A percentile compares a stretch with the other conserved stretches of the same genome.
Conservation (phyloP, 306 rosid genomes). For the Mucuna pruriens region DNA sequence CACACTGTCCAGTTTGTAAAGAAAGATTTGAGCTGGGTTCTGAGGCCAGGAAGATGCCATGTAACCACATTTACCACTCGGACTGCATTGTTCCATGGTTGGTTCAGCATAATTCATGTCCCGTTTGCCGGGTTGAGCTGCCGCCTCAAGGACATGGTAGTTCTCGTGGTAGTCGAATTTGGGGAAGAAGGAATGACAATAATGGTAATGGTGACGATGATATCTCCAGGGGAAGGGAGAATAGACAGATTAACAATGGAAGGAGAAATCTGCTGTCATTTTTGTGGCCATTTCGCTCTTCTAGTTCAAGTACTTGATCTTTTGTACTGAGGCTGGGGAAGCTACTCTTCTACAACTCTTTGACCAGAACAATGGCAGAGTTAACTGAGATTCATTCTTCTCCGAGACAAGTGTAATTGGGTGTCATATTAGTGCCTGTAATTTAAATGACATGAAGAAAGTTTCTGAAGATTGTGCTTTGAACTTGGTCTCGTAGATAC, state of each 20-base stretch:
- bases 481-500: slow-evolving; percentile 20
- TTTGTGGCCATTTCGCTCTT: slow-evolving; percentile 69
- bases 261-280: slow-evolving; percentile 54
- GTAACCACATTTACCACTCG: slow-evolving; percentile 74
- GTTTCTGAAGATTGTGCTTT: slow-evolving; percentile 18
- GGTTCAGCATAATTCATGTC: slow-evolving; percentile 72
- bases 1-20: slow-evolving; percentile 71
- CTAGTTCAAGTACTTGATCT: slow-evolving; percentile 43
- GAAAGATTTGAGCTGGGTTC: slow-evolving; percentile 70
- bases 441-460: slow-evolving; percentile 1
- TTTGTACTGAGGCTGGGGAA: slow-evolving; percentile 41
- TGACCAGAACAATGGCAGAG: slow-evolving; percentile 38
- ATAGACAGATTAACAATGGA: slow-evolving; percentile 43
- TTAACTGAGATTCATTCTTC: slow-evolving; percentile 31
- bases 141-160: slow-evolving; percentile 48
- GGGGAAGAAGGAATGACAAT: slow-evolving; percentile 36
- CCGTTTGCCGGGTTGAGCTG: slow-evolving; percentile 75
- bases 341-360: slow-evolving; percentile 33
- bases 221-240: slow-evolving; percentile 35
- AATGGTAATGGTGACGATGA: background rate
- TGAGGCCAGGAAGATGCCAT: slow-evolving; percentile 71
- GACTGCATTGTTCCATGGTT: slow-evolving; percentile 83
- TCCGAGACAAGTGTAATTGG: slow-evolving; percentile 19
- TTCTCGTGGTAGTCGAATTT: slow-evolving; percentile 28
- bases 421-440: slow-evolving; percentile 32